Percentiles rank a stretch among this genome's conserved stretches.
Evolutionary conservation across 2,329 filamentous ascomycete species (phyloP).

Genomic region (Sporothrix brasiliensis): DNA sequence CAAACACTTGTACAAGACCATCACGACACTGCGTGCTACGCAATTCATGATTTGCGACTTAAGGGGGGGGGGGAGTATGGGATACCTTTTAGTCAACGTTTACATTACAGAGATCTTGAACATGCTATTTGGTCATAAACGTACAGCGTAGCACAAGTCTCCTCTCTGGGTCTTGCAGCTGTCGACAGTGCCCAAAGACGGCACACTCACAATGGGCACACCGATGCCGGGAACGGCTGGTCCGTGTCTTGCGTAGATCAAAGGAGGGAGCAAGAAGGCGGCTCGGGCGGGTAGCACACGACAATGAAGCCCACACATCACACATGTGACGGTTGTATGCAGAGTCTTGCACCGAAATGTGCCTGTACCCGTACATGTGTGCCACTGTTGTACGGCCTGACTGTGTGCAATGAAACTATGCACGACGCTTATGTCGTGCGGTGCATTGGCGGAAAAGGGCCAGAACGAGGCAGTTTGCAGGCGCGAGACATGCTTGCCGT

Average conservation of each 20-base stretch:
- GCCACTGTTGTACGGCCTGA: no score
- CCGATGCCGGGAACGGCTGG: not conserved
- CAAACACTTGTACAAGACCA: no score
- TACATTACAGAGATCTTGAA: no score
- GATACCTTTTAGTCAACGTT: no score
- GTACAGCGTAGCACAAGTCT: no score
- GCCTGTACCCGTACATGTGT: not conserved
- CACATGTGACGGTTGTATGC: not conserved
- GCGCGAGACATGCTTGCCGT: not conserved
- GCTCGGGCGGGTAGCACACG: not conserved
- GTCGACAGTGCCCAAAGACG: not conserved
- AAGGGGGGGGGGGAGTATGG: no score
- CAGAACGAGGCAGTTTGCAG: not conserved
- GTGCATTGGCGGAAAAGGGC: no score
- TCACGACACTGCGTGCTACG: no score
- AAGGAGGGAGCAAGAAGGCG: not conserved
- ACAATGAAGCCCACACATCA: not conserved
- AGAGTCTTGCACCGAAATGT: not conserved
- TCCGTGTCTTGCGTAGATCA: constrained; percentile 13
- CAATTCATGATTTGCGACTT: no score
- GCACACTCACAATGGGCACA: not conserved
- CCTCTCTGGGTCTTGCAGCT: not conserved
- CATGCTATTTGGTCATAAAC: no score
- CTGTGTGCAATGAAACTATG: not conserved
- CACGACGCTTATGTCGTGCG: not conserved